These are phyloP conservation scores for Dactylonectria estremocensis DNA, from an alignment of 2,329 filamentous ascomycete species.

Conservation along the genomic window DNA sequence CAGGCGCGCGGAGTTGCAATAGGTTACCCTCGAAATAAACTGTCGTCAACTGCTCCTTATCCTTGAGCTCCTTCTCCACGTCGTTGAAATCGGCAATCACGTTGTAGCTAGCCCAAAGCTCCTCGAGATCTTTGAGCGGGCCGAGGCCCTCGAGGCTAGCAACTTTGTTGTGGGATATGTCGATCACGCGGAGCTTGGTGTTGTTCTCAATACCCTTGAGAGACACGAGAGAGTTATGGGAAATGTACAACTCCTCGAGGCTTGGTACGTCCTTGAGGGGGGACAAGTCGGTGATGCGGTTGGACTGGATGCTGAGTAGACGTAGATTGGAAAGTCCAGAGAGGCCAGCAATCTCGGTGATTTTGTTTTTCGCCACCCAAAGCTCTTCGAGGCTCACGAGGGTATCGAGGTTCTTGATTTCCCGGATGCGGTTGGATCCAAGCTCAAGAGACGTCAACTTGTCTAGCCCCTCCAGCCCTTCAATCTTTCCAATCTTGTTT, in stretches of 20 bases:
- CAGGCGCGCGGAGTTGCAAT: conserved; percentile 83
- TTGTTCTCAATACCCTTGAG: conserved; percentile 81
- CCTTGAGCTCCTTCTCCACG: conserved; percentile 81
- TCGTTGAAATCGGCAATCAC: conserved; percentile 84
- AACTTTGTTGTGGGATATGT: conserved; percentile 92
- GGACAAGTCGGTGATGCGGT: conserved; percentile 85
- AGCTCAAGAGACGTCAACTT: conserved; percentile 89
- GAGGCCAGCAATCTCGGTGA: conserved; percentile 85
- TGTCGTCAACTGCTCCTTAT: conserved; percentile 86
- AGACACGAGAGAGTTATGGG: conserved; percentile 89
- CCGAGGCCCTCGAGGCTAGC: conserved; percentile 80
- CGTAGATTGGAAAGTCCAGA: conserved; percentile 83
- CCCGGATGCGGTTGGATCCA: conserved; percentile 91
- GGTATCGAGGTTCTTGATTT: conserved; percentile 87
- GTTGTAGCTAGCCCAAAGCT: conserved; percentile 96
- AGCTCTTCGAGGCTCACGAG: conserved; percentile 86
- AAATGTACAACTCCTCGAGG: conserved; percentile 95
- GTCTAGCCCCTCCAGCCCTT: conserved; percentile 82
- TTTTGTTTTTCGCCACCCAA: conserved; percentile 98
- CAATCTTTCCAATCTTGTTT: conserved; percentile 92
- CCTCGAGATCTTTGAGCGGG: conserved; percentile 80
- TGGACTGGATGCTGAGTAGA: conserved; percentile 95
- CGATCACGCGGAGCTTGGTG: conserved; percentile 80
- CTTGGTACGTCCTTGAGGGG: conserved; percentile 81
- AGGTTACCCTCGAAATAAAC: conserved; percentile 98